Percentiles rank a stretch among this genome's conserved stretches.
phyloP scores from a whole-genome alignment of 768 basidiomycete genomes.

The Punctularia strigosozonata region DNA sequence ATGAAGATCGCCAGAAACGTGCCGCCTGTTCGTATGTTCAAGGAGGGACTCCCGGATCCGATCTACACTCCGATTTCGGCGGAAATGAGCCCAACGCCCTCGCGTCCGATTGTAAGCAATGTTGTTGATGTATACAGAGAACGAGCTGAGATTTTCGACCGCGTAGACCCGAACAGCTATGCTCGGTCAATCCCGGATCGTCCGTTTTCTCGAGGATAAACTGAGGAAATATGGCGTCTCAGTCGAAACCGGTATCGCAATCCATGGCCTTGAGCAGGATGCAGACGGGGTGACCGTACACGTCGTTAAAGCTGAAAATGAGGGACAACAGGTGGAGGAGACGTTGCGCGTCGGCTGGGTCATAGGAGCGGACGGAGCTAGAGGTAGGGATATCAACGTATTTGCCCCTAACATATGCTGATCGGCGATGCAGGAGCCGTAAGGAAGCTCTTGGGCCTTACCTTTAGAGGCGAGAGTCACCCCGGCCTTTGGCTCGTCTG shows the following conservation, averaged over 20 bases:
- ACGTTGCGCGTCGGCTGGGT: slow-evolving; percentile 5
- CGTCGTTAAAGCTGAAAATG: neutral
- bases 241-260: neutral
- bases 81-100: too few species aligned
- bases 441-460: slow-evolving; percentile 1
- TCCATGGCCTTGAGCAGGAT: slow-evolving; percentile 9
- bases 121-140: too few species aligned
- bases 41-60: neutral
- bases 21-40: slow-evolving; percentile 2
- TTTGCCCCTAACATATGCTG: too few species aligned
- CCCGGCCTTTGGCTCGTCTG: too few species aligned
- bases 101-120: too few species aligned
- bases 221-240: slow-evolving; percentile 4
- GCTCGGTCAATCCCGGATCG: slow-evolving; percentile 1
- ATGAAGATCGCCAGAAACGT: slow-evolving; percentile 14
- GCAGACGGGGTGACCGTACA: slow-evolving; percentile 2
- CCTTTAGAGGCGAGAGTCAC: slow-evolving; percentile 1
- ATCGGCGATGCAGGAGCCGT: slow-evolving; percentile 1
- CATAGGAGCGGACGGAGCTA: slow-evolving; percentile 10
- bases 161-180: neutral
- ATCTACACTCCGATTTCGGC: too few species aligned
- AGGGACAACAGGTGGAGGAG: slow-evolving; percentile 3
- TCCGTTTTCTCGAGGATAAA: slow-evolving; percentile 5
- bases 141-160: too few species aligned
- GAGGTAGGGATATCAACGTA: slow-evolving; percentile 7